phyloP scores from a whole-genome alignment of 164 flowering plant genomes.

The Chimonanthus praecox region DNA sequence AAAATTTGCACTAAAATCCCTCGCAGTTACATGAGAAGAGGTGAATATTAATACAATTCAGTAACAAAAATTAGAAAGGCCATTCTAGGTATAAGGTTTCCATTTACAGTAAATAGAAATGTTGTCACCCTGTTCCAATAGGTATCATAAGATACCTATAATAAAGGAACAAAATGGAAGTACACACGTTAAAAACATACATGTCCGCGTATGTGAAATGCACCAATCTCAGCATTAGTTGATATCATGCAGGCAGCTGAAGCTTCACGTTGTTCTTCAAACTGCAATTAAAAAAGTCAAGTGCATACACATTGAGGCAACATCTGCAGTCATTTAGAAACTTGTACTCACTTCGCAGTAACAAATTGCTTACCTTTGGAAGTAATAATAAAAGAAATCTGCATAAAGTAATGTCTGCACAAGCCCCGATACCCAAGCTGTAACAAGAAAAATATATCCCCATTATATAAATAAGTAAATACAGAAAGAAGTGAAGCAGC shows the following conservation, averaged over 20 bases:
- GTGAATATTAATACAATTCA: too few species aligned
- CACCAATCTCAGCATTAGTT: neutral
- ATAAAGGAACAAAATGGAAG: neutral
- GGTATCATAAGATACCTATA: too few species aligned
- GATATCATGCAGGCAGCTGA: slow-evolving; percentile 57
- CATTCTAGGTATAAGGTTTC: slow-evolving; percentile 2
- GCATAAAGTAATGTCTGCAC: slow-evolving; percentile 88
- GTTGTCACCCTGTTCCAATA: neutral
- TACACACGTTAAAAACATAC: slow-evolving; percentile 5
- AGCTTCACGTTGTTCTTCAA: slow-evolving; percentile 79
- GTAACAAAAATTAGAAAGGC: neutral
- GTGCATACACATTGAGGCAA: neutral
- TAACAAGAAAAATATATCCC: slow-evolving; percentile 9
- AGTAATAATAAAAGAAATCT: slow-evolving; percentile 92
- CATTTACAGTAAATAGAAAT: neutral
- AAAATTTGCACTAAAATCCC: too few species aligned
- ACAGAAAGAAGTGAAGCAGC: neutral
- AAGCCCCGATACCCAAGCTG: slow-evolving; percentile 91
- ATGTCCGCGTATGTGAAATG: slow-evolving; percentile 1
- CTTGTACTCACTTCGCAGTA: neutral
- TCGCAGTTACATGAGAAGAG: too few species aligned
- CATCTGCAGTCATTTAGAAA: neutral
- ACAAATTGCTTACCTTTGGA: slow-evolving; percentile 49
- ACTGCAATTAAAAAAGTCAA: slow-evolving; percentile 31
- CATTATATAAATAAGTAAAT: neutral